Percentiles rank a stretch among this genome's conserved stretches.
These are phyloP conservation scores for Phytopythium mirpurense DNA, from an alignment of 352 stramenopile genomes.

Conservation along the genomic window DNA sequence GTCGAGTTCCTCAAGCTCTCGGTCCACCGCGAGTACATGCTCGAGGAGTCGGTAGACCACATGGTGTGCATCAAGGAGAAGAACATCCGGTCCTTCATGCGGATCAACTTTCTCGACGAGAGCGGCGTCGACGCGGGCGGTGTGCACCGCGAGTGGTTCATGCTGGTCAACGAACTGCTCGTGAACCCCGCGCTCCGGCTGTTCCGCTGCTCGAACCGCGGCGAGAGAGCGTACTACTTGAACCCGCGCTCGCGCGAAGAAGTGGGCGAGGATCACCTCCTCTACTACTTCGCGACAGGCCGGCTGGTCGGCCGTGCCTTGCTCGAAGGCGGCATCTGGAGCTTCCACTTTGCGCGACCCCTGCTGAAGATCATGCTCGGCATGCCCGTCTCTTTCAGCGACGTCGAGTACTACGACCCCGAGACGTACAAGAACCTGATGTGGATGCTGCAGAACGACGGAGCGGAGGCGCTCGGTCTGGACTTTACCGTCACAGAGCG, in stretches of 20 bases:
- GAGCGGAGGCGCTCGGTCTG: slow-evolving; percentile 46
- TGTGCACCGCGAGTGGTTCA: slow-evolving; percentile 92
- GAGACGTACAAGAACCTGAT: slow-evolving; percentile 43
- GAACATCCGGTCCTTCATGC: slow-evolving; percentile 64
- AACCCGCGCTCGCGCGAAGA: slow-evolving; percentile 49
- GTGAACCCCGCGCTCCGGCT: slow-evolving; percentile 34
- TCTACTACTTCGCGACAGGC: slow-evolving; percentile 55
- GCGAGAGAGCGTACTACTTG: slow-evolving; percentile 55
- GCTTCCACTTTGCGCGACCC: slow-evolving; percentile 91
- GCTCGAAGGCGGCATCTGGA: slow-evolving; percentile 88
- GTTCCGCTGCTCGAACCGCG: slow-evolving; percentile 51
- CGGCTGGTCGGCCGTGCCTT: slow-evolving; percentile 54
- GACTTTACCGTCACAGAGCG: slow-evolving; percentile 53
- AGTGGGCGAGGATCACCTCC: slow-evolving; percentile 55
- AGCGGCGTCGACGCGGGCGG: slow-evolving; percentile 82
- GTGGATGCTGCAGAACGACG: slow-evolving; percentile 52
- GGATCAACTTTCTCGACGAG: slow-evolving; percentile 88
- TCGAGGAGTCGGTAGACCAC: slow-evolving; percentile 72
- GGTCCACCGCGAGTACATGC: slow-evolving; percentile 51
- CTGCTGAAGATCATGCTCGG: slow-evolving; percentile 98
- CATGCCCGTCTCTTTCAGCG: slow-evolving; percentile 90
- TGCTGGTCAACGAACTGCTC: slow-evolving; percentile 64
- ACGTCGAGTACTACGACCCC: slow-evolving; percentile 83
- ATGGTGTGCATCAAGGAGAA: slow-evolving; percentile 51
- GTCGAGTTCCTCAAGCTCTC: slow-evolving; percentile 64